These are phyloP conservation scores for Skeletonema menzelii DNA, from an alignment of 108 stramenopile species.

Conservation along the genomic window DNA sequence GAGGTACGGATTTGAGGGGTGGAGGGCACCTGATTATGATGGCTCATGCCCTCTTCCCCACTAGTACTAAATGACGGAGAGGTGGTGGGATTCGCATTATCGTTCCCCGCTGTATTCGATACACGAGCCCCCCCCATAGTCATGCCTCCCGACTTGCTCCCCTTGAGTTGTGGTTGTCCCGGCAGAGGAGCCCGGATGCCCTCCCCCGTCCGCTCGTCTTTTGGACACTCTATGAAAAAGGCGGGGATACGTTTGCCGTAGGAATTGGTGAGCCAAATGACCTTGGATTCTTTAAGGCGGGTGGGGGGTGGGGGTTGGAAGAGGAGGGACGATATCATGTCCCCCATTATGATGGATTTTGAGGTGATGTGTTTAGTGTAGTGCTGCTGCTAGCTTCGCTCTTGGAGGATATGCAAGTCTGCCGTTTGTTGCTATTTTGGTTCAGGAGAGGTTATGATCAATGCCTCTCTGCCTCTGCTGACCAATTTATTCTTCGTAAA, in stretches of 20 bases:
- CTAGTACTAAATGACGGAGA: too few species aligned
- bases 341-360: slow-evolving; percentile 62
- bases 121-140: too few species aligned
- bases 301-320: slow-evolving; percentile 91
- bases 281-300: slow-evolving; percentile 89
- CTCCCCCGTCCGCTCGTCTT: slow-evolving; percentile 30
- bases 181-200: slow-evolving; percentile 43
- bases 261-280: slow-evolving; percentile 85
- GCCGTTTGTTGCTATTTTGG: too few species aligned
- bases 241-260: slow-evolving; percentile 77
- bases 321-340: slow-evolving; percentile 82
- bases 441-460: too few species aligned
- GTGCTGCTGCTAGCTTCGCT: too few species aligned
- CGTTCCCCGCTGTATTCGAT: too few species aligned
- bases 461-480: neutral
- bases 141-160: neutral
- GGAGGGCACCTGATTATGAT: slow-evolving; percentile 22
- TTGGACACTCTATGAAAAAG: slow-evolving; percentile 78
- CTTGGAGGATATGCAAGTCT: too few species aligned
- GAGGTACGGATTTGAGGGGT: slow-evolving; percentile 52
- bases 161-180: slow-evolving; percentile 38
- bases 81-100: too few species aligned
- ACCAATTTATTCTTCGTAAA: too few species aligned
- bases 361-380: neutral
- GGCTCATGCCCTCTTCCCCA: neutral